Evolutionary conservation across 305 asterid species (phyloP).

Genomic region (Coffea humblotiana): DNA sequence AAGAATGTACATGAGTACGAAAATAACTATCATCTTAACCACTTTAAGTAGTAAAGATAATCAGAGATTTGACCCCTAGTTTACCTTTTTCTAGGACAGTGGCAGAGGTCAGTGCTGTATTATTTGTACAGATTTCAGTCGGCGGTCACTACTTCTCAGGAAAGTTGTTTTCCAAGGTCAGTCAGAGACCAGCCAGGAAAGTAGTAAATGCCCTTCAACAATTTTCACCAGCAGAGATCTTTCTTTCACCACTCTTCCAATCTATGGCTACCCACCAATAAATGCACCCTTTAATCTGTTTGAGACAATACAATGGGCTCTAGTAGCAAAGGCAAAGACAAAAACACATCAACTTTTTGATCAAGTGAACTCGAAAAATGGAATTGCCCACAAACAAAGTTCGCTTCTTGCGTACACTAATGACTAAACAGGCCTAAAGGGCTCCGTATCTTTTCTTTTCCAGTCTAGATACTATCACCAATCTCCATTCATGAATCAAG

Average conservation of each 20-base stretch:
- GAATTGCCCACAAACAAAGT: conserved; percentile 30
- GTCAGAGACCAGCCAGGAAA: conserved; percentile 22
- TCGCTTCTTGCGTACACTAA: conserved; percentile 26
- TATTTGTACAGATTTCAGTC: conserved; percentile 21
- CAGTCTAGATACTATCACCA: background rate
- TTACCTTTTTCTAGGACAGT: background rate
- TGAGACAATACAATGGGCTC: background rate
- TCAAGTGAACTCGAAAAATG: background rate
- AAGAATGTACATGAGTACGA: background rate
- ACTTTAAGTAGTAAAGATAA: conserved; percentile 6
- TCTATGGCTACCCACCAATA: background rate
- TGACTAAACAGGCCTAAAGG: conserved; percentile 26
- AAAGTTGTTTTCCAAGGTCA: conserved; percentile 33
- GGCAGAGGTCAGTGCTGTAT: conserved; percentile 19
- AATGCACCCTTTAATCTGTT: conserved; percentile 13
- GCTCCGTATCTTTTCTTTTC: background rate
- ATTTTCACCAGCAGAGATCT: conserved; percentile 6
- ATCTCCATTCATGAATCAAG: conserved; percentile 13
- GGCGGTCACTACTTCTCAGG: conserved; percentile 27
- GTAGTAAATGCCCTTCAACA: conserved; percentile 31
- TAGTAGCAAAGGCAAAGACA: background rate
- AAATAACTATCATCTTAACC: conserved; percentile 5
- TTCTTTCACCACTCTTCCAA: background rate
- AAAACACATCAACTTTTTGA: background rate
- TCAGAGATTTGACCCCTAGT: background rate